phyloP scores from a whole-genome alignment of 345 rosid genomes.

The Alliaria petiolata region DNA sequence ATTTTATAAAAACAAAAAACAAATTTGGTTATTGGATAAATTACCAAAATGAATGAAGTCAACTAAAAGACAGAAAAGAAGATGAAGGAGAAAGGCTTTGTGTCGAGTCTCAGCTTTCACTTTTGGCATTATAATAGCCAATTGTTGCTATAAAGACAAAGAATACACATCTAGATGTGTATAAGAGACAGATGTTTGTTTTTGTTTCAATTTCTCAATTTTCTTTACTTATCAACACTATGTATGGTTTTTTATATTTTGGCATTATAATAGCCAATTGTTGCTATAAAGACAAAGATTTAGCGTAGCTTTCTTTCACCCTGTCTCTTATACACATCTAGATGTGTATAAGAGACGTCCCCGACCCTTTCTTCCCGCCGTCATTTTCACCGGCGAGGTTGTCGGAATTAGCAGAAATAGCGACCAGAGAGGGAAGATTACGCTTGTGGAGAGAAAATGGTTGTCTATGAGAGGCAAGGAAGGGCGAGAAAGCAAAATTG shows the following conservation, averaged over 20 bases:
- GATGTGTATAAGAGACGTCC: too few relatives aligned
- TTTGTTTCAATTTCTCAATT: too few relatives aligned
- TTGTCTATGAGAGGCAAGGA: background rate
- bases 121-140: background rate
- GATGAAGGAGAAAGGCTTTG: background rate
- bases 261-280: too few relatives aligned
- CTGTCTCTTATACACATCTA: too few relatives aligned
- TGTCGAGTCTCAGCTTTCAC: background rate
- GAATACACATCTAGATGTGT: too few relatives aligned
- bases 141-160: background rate
- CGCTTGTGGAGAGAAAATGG: slow-evolving; percentile 14
- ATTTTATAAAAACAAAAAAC: background rate
- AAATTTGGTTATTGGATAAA: background rate
- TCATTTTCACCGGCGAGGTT: background rate
- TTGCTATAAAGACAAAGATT: too few relatives aligned
- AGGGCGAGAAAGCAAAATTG: slow-evolving; percentile 15
- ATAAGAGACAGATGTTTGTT: too few relatives aligned
- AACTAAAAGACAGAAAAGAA: background rate
- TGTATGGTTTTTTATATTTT: too few relatives aligned
- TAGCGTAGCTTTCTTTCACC: slow-evolving; percentile 62
- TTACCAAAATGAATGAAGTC: background rate
- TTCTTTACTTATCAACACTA: too few relatives aligned
- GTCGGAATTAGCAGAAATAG: slow-evolving; percentile 19
- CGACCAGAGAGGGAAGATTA: background rate
- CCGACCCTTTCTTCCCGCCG: slow-evolving; percentile 48